Evolutionary conservation across 306 rosid species (phyloP).

Genomic region (Trifolium subterraneum): DNA sequence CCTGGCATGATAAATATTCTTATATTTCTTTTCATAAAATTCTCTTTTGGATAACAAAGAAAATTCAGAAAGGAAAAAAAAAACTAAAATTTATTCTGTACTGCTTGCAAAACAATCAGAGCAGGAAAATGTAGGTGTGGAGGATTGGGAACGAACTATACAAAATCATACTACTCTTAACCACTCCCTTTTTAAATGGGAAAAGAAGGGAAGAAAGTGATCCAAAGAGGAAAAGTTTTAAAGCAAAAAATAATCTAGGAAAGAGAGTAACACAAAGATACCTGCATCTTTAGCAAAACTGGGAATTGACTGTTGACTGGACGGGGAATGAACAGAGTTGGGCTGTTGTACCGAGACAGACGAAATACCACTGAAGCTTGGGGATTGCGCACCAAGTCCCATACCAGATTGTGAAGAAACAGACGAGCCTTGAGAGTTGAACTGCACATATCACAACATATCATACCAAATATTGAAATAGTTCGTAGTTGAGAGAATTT

Average conservation of each 20-base stretch:
- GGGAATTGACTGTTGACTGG: constrained; percentile 68
- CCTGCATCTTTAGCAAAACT: constrained; percentile 74
- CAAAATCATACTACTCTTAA: constrained; percentile 20
- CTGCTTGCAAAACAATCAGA: constrained; percentile 17
- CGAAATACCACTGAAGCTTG: constrained; percentile 67
- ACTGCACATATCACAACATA: constrained; percentile 60
- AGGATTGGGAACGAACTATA: constrained; percentile 4
- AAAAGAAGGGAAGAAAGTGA: constrained; percentile 12
- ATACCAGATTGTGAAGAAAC: constrained; percentile 78
- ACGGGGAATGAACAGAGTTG: constrained; percentile 70
- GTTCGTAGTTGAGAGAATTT: neutral
- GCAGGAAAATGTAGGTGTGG: neutral
- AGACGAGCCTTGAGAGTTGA: constrained; percentile 73
- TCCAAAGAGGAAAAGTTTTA: constrained; percentile 20
- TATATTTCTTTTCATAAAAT: neutral
- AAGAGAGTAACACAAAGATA: constrained; percentile 32
- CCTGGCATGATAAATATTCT: constrained; percentile 10
- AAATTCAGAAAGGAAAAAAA: neutral
- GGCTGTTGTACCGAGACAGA: constrained; percentile 76
- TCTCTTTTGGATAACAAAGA: neutral
- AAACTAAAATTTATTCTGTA: neutral
- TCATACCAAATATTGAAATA: constrained; percentile 40
- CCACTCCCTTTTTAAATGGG: constrained; percentile 27
- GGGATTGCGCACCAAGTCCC: constrained; percentile 80
- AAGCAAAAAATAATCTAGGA: constrained; percentile 3